A percentile compares a stretch with the other conserved stretches of the same genome.
Evolutionary conservation across 768 basidiomycete genomes (phyloP).

Genomic region (Mycena pura): DNA sequence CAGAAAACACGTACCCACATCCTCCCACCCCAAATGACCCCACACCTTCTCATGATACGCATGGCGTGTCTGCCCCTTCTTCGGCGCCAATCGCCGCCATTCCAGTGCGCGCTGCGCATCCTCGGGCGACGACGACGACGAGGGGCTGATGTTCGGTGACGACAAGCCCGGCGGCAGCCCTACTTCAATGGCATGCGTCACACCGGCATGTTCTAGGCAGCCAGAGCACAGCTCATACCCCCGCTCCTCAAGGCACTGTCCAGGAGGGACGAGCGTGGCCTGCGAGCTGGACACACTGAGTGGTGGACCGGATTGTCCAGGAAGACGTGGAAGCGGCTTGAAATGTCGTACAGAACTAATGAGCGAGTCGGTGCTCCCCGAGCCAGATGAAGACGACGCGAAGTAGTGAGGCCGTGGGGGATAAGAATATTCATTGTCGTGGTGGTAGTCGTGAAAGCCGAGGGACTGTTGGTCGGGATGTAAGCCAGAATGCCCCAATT

Average conservation of each 20-base stretch:
- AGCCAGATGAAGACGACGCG: slow-evolving; percentile 21
- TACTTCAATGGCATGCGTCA: slow-evolving; percentile 76
- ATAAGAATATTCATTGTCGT: slow-evolving; percentile 20
- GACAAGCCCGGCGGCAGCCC: slow-evolving; percentile 58
- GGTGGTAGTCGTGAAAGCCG: background rate
- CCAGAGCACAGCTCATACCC: slow-evolving; percentile 88
- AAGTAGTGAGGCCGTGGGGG: slow-evolving; percentile 20
- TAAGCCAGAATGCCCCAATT: slow-evolving; percentile 40
- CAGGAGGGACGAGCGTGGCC: slow-evolving; percentile 19
- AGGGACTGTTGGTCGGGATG: slow-evolving; percentile 38
- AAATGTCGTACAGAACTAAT: slow-evolving; percentile 23
- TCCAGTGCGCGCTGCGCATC: slow-evolving; percentile 61
- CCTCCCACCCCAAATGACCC: slow-evolving; percentile 84
- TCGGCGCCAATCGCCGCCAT: slow-evolving; percentile 72
- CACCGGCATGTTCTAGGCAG: slow-evolving; percentile 81
- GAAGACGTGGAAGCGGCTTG: slow-evolving; percentile 29
- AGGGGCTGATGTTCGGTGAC: slow-evolving; percentile 44
- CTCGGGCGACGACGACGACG: slow-evolving; percentile 61
- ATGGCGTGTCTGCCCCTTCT: slow-evolving; percentile 82
- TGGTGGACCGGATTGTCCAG: background rate
- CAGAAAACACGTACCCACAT: slow-evolving; percentile 70
- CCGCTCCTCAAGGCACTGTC: slow-evolving; percentile 22
- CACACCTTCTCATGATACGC: slow-evolving; percentile 88
- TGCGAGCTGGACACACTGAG: slow-evolving; percentile 21
- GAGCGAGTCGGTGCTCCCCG: slow-evolving; percentile 25